Evolutionary conservation across 108 stramenopile genomes (phyloP), one percentile per base, ranked within the genome.

Genomic region (Cafeteria roenbergensis): DNA sequence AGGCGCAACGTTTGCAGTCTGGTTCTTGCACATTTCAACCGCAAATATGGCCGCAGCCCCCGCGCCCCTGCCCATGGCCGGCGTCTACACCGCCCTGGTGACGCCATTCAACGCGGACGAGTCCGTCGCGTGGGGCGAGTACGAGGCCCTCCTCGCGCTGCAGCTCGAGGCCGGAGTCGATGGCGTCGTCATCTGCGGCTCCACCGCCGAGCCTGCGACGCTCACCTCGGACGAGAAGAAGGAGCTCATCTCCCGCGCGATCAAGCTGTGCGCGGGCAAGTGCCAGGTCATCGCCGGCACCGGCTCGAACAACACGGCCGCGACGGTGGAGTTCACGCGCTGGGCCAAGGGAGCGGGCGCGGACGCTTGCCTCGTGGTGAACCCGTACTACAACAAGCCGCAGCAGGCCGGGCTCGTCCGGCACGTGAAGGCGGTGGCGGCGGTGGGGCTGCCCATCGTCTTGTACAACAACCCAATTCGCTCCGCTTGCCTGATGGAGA

Each of bases 301-400:
- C 0, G 66, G 66, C 22, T 22, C 87, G 29, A 87, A 87, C 60
- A 78, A 85, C 66, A 86, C 89, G 0, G 51, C 42, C 0, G 63
- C 68, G 29, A 74, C 77, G 27, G 84, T 86, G 67, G 83, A 74
- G 38, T 78, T 86, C 78, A 86, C 86, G 30, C 66, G 78, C 48
- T 88, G 90, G 74, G 92, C 92, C 27, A 80, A 83, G 55, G 86
- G 87, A 55, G 68, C 83, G n/a, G 90, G 90, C 36, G 86, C 78
- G 27, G 93, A 94, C 76, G 90, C 88, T 42, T 74, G 74, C 32
- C 78, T 94, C n/a, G 75, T 94, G 21, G 90, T 91, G 9, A 87
- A 87, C 53, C 93, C 93, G 1, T 90, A 90, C 66, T 94, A 94
- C 73, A 87, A 90, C 71, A 92, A 92, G 70, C 90, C 93, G 37